phyloP scores from a whole-genome alignment of 192 early-diverging fungal species.

The Coemansia asiatica region DNA sequence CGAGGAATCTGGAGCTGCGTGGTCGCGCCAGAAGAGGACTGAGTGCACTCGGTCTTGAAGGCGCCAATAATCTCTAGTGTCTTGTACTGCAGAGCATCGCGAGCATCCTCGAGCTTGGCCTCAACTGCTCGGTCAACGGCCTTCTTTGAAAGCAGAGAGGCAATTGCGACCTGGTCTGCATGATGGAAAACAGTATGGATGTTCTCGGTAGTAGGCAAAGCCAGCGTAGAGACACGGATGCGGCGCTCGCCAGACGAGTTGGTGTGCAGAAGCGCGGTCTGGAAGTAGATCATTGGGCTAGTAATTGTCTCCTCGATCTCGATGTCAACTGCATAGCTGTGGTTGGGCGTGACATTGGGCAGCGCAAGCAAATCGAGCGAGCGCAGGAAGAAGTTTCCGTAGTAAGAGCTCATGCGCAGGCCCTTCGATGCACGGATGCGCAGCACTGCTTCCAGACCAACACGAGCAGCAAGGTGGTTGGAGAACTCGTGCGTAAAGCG shows the following conservation, averaged over 20 bases:
- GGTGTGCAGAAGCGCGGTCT: conserved; percentile 91
- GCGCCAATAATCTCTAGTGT: conserved; percentile 83
- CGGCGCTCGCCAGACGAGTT: conserved; percentile 86
- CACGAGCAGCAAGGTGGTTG: conserved; percentile 72
- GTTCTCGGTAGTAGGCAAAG: conserved; percentile 81
- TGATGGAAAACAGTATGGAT: conserved; percentile 78
- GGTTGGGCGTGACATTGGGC: conserved; percentile 92
- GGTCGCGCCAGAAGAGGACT: conserved; percentile 67
- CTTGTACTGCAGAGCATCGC: conserved; percentile 89
- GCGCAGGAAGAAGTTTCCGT: conserved; percentile 97
- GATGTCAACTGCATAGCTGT: conserved; percentile 85
- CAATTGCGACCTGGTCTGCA: conserved; percentile 82
- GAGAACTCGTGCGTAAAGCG: conserved; percentile 78
- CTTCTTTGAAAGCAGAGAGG: conserved; percentile 83
- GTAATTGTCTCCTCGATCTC: conserved; percentile 71
- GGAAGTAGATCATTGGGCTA: conserved; percentile 84
- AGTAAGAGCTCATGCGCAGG: conserved; percentile 82
- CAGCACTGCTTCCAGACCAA: conserved; percentile 91
- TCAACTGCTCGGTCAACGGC: conserved; percentile 84
- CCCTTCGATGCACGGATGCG: conserved; percentile 90
- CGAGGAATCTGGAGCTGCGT: conserved; percentile 81
- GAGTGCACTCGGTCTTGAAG: conserved; percentile 81
- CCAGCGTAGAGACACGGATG: conserved; percentile 89
- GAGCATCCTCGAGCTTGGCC: conserved; percentile 88
- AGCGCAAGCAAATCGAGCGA: conserved; percentile 88